Percentiles rank a stretch among this genome's conserved stretches.
phyloP scores from a whole-genome alignment of 306 rosid genomes.

The Carpinus viminea region DNA sequence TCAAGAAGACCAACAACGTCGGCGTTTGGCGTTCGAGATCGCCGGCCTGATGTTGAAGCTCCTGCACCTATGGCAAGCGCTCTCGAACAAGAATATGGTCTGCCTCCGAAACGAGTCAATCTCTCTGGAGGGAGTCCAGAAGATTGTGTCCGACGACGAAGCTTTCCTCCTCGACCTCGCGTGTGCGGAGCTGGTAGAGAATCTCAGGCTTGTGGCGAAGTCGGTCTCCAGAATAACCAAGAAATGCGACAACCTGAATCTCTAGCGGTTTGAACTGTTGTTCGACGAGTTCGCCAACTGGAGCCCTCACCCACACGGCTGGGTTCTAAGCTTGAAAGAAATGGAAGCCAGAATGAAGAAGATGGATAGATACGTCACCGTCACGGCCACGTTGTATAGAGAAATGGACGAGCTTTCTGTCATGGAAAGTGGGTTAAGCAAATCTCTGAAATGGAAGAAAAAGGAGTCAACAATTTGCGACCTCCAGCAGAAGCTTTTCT shows the following conservation, averaged over 20 bases:
- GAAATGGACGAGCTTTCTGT: conserved; percentile 78
- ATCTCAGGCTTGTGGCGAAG: conserved; percentile 54
- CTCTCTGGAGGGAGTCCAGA: conserved; percentile 66
- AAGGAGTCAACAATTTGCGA: conserved; percentile 58
- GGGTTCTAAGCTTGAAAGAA: conserved; percentile 58
- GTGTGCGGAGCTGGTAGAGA: conserved; percentile 65
- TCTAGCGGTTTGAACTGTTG: conserved; percentile 44
- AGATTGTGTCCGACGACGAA: conserved; percentile 81
- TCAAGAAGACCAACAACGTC: conserved; percentile 45
- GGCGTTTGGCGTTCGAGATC: conserved; percentile 85
- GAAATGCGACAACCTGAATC: conserved; percentile 47
- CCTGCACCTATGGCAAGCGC: conserved; percentile 78
- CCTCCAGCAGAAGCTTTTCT: conserved; percentile 75
- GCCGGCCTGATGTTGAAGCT: conserved; percentile 89
- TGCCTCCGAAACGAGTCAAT: conserved; percentile 72
- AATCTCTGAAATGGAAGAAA: conserved; percentile 31
- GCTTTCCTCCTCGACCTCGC: conserved; percentile 71
- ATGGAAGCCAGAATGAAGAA: conserved; percentile 64
- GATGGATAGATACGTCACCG: conserved; percentile 64
- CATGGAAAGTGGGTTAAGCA: conserved; percentile 56
- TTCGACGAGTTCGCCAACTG: conserved; percentile 78
- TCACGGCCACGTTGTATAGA: conserved; percentile 59
- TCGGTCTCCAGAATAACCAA: conserved; percentile 53
- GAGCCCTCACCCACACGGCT: conserved; percentile 59
- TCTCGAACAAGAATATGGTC: conserved; percentile 59